These are phyloP conservation scores for Sechiopsis laciniata DNA, from an alignment of 306 rosid genomes.

Conservation along the genomic window DNA sequence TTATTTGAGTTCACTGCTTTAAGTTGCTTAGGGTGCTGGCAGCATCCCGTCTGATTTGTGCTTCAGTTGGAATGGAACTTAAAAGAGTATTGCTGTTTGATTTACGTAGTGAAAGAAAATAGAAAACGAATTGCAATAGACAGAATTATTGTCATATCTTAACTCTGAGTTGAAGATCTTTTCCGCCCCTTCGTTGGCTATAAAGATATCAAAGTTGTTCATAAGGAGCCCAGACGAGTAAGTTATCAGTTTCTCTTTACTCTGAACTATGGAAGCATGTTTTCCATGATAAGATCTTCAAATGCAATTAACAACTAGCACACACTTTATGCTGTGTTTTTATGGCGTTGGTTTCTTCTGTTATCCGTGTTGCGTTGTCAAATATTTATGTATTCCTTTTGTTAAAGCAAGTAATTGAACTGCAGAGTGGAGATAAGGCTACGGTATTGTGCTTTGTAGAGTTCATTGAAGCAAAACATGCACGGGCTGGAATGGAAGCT, in stretches of 20 bases:
- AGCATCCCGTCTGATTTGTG: background rate
- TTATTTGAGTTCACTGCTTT: background rate
- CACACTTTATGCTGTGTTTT: background rate
- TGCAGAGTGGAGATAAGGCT: conserved; percentile 78
- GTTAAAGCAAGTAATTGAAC: conserved; percentile 21
- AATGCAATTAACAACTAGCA: background rate
- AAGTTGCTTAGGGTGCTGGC: background rate
- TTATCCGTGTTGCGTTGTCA: conserved; percentile 18
- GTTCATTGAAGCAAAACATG: conserved; percentile 49
- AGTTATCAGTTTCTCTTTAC: conserved; percentile 28
- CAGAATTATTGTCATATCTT: conserved; percentile 38
- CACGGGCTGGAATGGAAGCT: conserved; percentile 67
- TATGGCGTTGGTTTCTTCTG: background rate
- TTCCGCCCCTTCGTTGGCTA: conserved; percentile 78
- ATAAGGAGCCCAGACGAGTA: conserved; percentile 83
- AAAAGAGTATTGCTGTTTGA: conserved; percentile 1
- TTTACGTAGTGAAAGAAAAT: background rate
- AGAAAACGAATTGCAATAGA: background rate
- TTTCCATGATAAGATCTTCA: background rate
- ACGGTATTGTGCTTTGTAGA: conserved; percentile 69
- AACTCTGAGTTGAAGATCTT: conserved; percentile 46
- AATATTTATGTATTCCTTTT: conserved; percentile 17
- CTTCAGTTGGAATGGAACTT: conserved; percentile 8
- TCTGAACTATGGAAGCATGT: conserved; percentile 10
- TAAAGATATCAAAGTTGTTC: conserved; percentile 61